A percentile compares a stretch with the other conserved stretches of the same genome.
These are phyloP conservation scores for Trichoderma koningii DNA, from an alignment of 2,329 filamentous ascomycete species.

Conservation along the genomic window DNA sequence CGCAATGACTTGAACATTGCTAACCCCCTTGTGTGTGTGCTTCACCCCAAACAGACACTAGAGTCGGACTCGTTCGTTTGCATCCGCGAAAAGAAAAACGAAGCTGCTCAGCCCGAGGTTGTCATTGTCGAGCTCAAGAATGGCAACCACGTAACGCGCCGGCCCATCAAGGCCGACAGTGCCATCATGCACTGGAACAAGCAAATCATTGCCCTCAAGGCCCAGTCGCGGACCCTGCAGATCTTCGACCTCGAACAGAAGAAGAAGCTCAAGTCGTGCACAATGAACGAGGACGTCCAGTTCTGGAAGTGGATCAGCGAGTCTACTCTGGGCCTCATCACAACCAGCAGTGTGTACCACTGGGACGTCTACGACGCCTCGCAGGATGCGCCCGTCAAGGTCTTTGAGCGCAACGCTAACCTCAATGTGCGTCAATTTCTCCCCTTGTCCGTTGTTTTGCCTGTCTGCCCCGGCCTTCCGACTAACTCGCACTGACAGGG, in stretches of 20 bases:
- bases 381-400: conserved; percentile 78
- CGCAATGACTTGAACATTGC: background rate
- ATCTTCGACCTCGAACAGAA: conserved; percentile 95
- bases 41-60: conserved; percentile 69
- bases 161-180: conserved; percentile 98
- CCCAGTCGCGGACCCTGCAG: conserved; percentile 90
- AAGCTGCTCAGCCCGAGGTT: conserved; percentile 83
- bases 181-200: conserved; percentile 99
- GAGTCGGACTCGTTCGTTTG: conserved; percentile 98
- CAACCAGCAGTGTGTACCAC: conserved; percentile 88
- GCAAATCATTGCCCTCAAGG: conserved; percentile 95
- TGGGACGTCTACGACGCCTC: conserved; percentile 93
- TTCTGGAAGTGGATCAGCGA: conserved; percentile 99
- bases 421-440: conserved; percentile 64
- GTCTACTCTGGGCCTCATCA: conserved; percentile 83
- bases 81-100: conserved; percentile 89
- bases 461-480: background rate
- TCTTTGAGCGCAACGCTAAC: conserved; percentile 93
- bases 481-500: conserved; percentile 55
- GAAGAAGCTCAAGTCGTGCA: conserved; percentile 93
- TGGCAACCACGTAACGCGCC: conserved; percentile 89
- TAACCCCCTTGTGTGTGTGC: background rate
- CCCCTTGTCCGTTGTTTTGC: background rate
- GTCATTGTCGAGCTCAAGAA: conserved; percentile 98
- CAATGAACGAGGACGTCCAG: conserved; percentile 94